Percentiles rank a stretch among this genome's conserved stretches.
These are phyloP conservation scores for Naganishia cerealis DNA, from an alignment of 1,284 basidiomycete genomes.

Conservation along the genomic window DNA sequence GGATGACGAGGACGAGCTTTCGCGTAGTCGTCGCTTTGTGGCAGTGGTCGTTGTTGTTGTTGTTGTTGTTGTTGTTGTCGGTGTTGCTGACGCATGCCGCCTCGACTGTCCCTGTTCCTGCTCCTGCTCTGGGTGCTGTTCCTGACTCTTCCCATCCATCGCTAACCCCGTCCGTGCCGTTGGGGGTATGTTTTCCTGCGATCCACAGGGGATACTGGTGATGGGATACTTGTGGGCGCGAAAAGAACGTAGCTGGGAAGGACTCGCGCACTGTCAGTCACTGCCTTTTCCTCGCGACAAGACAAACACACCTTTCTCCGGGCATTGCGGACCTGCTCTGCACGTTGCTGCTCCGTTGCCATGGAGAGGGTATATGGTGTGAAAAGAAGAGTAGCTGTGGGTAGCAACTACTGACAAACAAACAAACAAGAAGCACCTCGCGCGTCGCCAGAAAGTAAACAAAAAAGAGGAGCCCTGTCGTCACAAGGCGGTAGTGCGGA, in stretches of 20 bases:
- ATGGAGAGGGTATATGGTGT: not conserved
- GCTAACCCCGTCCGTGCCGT: not conserved
- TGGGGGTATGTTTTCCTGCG: not conserved
- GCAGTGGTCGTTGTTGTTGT: not conserved
- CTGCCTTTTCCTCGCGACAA: too few species aligned
- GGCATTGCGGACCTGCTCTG: slow-evolving; percentile 22
- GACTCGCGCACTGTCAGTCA: not conserved
- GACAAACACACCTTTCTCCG: slow-evolving; percentile 11
- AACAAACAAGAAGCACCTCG: too few species aligned
- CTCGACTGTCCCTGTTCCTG: not conserved
- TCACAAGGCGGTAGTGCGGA: slow-evolving; percentile 32
- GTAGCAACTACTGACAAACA: too few species aligned
- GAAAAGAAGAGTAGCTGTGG: too few species aligned
- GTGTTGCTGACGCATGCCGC: not conserved
- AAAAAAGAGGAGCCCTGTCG: slow-evolving; percentile 33
- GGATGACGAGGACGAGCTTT: slow-evolving; percentile 4
- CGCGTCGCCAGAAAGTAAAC: too few species aligned
- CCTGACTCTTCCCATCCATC: not conserved
- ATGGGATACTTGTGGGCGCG: not conserved
- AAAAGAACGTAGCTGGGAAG: slow-evolving; percentile 11
- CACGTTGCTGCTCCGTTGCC: slow-evolving; percentile 11
- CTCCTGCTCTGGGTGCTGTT: not conserved
- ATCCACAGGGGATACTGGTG: not conserved
- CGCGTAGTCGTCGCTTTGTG: not conserved
- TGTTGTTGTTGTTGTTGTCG: not conserved